phyloP scores from a whole-genome alignment of 257 asterid species.

The Paulownia fortunei region DNA sequence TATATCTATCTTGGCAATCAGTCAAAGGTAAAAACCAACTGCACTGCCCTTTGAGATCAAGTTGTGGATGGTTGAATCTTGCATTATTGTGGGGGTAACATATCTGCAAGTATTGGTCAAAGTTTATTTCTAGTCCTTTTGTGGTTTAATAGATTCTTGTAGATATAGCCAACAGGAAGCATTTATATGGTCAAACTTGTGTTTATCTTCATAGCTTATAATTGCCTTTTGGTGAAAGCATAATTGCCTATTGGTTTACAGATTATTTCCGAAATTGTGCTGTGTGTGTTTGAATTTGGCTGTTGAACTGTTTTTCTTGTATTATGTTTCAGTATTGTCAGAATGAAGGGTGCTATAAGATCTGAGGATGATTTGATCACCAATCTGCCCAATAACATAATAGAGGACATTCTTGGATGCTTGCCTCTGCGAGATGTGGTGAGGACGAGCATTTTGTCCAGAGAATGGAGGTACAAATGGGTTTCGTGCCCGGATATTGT shows the following conservation, averaged over 20 bases:
- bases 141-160: neutral
- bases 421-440: constrained; percentile 68
- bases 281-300: neutral
- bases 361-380: constrained; percentile 44
- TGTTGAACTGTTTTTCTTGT: constrained; percentile 15
- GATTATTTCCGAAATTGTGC: neutral
- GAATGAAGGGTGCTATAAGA: constrained; percentile 40
- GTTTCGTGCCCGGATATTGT: constrained; percentile 51
- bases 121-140: neutral
- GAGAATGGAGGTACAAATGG: constrained; percentile 70
- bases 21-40: neutral
- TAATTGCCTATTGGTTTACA: neutral
- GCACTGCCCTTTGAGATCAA: neutral
- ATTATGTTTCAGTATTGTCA: constrained; percentile 28
- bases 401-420: constrained; percentile 59
- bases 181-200: neutral
- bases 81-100: no score
- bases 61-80: neutral
- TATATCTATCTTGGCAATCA: neutral
- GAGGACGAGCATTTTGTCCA: constrained; percentile 59
- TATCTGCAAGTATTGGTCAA: no score
- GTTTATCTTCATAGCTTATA: no score
- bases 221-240: neutral
- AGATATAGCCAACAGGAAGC: neutral
- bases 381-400: constrained; percentile 51